Evolutionary conservation across 768 basidiomycete genomes (phyloP), one percentile per base, ranked within the genome.

Genomic region (Tylopilus vinaceipallidus): DNA sequence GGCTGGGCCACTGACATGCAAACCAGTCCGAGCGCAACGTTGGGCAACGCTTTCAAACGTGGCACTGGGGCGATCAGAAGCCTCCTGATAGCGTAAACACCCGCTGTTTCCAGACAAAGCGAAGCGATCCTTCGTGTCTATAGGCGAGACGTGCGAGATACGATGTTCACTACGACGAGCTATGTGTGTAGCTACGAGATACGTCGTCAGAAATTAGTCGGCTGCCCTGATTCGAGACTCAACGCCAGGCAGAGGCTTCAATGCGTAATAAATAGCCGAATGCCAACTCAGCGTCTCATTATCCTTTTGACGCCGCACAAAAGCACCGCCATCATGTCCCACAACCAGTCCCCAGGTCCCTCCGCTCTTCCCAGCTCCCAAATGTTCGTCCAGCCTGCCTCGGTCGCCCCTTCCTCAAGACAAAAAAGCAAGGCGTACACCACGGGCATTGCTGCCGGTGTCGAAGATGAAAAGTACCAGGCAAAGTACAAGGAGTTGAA

Each of bases 401-500:
- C 62, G 10, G 58, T 54, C 42, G 44, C 68, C 22, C 54, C 69
- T 58, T 62, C 75, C 43, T 59, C 47, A 67, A 74, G 66, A 64
- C 75, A 73, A 76, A 83, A 73, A 72, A 71, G 59, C 67, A 80
- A 66, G 59, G 53, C 73, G 20, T 74, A 76, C 41, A 55, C 79
- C 17, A 72, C 81, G 19, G 86, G 84, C 53, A 86, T 88, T 54
- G 79, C 86, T 33, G 86, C 86, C 23, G 84, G 86, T 59, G 87
- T 85, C 17, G 89, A 91, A 64, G 90, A 92, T 69, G 81, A 80
- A 63, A 91, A 90, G 70, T 93, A 92, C 66, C 86, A 88, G 52
- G 79, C 81, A 62, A 92, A 92, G 71, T 93, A 92, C 74, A 89
- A 83, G 67, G 90, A 93, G 50, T 75, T 93, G 55, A 91, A 89